Evolutionary conservation across 1,139 yeast genomes (phyloP).

Genomic region (Meyerozyma elateridarum): DNA sequence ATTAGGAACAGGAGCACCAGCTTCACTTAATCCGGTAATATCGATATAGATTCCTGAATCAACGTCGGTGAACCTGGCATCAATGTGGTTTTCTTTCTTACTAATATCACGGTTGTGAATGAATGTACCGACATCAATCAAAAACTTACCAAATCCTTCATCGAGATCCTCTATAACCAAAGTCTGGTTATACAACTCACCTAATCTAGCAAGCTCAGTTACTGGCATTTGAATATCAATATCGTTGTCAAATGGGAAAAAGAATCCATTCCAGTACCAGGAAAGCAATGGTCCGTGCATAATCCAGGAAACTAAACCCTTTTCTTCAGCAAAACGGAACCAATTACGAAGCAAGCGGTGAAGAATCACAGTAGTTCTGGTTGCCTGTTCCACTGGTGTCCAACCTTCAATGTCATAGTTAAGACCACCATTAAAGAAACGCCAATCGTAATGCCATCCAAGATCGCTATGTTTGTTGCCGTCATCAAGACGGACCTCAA

Average conservation of each 20-base stretch:
- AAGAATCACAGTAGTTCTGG: constrained; percentile 21
- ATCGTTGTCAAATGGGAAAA: constrained; percentile 21
- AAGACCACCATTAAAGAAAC: constrained; percentile 16
- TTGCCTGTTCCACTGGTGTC: constrained; percentile 16
- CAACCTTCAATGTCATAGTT: constrained; percentile 15
- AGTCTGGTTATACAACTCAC: constrained; percentile 15
- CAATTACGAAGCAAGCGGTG: constrained; percentile 30
- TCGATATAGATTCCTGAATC: constrained; percentile 20
- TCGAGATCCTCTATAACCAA: constrained; percentile 16
- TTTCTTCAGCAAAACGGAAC: constrained; percentile 32
- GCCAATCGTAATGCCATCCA: constrained; percentile 16
- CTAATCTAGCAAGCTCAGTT: constrained; percentile 14
- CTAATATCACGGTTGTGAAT: constrained; percentile 14
- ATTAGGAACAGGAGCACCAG: constrained; percentile 10
- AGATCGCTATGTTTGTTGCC: constrained; percentile 2
- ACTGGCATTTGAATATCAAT: constrained; percentile 21
- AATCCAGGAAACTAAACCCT: constrained; percentile 26
- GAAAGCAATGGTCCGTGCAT: constrained; percentile 18
- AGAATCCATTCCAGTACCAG: constrained; percentile 20
- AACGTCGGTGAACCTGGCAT: constrained; percentile 18
- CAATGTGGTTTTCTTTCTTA: constrained; percentile 17
- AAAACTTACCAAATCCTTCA: constrained; percentile 12
- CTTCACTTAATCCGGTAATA: constrained; percentile 15
- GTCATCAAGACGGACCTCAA: neutral
- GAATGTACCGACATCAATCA: constrained; percentile 16